Percentiles rank a stretch among this genome's conserved stretches.
These are phyloP conservation scores for Neurospora sp. DNA, from an alignment of 495 filamentous ascomycete genomes.

Conservation along the genomic window DNA sequence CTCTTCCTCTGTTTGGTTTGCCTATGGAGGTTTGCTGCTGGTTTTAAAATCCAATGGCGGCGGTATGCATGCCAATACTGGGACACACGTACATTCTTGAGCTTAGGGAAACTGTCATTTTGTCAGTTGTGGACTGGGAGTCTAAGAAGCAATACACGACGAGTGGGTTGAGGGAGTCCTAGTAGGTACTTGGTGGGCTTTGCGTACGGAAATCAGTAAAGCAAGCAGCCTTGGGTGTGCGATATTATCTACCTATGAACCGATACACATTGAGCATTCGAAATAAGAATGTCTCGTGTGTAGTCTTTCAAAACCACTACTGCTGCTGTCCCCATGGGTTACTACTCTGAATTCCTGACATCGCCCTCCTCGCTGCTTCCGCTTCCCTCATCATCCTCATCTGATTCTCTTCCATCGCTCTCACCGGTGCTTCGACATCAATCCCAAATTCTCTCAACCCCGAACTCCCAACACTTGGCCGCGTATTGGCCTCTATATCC, in stretches of 20 bases:
- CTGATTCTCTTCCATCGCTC: neutral
- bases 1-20: neutral
- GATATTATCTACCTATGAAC: neutral
- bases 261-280: neutral
- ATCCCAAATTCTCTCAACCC: neutral
- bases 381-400: neutral
- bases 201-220: neutral
- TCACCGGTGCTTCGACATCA: neutral
- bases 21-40: neutral
- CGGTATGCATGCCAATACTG: neutral
- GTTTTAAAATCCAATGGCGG: neutral
- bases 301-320: neutral
- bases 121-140: neutral
- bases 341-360: neutral
- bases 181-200: neutral
- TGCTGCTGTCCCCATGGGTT: neutral
- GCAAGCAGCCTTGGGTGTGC: neutral
- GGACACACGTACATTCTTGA: neutral
- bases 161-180: neutral
- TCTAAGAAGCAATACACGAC: neutral
- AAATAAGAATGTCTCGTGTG: neutral
- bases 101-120: neutral
- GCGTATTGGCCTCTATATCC: neutral
- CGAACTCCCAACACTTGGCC: neutral
- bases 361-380: neutral